Evolutionary conservation across 768 basidiomycete genomes (phyloP).

Genomic region (Pleurotus tuber-regium): DNA sequence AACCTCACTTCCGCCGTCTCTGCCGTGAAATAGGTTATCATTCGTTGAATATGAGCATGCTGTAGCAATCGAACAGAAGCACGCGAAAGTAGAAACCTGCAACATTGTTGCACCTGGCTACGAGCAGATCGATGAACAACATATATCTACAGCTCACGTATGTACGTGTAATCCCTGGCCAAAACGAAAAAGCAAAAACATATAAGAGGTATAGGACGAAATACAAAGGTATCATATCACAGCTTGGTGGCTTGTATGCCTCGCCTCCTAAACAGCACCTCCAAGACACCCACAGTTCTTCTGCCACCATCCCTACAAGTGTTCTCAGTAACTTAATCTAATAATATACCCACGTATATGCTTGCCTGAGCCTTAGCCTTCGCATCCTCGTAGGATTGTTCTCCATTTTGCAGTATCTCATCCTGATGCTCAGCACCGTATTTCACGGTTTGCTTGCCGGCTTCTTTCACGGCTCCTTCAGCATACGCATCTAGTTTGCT

Average conservation of each 20-base stretch:
- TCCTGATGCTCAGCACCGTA: conserved; percentile 4
- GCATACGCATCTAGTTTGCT: background rate
- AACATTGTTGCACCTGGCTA: no score
- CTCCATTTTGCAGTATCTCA: background rate
- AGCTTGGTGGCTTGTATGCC: no score
- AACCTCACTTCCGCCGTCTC: no score
- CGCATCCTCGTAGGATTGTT: conserved; percentile 6
- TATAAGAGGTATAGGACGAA: background rate
- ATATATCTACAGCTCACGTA: no score
- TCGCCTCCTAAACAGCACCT: conserved; percentile 3
- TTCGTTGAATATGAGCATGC: no score
- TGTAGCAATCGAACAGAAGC: no score
- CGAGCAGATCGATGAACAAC: no score
- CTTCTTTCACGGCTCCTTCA: background rate
- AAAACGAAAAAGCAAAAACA: no score
- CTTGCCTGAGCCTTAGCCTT: conserved; percentile 7
- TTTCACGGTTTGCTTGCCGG: conserved; percentile 4
- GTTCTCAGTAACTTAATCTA: background rate
- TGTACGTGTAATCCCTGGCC: no score
- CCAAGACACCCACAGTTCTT: conserved; percentile 6
- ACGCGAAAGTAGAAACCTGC: no score
- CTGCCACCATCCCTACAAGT: conserved; percentile 10
- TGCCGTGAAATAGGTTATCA: no score
- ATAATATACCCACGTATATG: background rate
- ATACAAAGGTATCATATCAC: background rate